Evolutionary conservation across 176 grass and related monocot genomes (phyloP), one percentile per base, ranked within the genome.

Genomic region (Neostapfia colusana): DNA sequence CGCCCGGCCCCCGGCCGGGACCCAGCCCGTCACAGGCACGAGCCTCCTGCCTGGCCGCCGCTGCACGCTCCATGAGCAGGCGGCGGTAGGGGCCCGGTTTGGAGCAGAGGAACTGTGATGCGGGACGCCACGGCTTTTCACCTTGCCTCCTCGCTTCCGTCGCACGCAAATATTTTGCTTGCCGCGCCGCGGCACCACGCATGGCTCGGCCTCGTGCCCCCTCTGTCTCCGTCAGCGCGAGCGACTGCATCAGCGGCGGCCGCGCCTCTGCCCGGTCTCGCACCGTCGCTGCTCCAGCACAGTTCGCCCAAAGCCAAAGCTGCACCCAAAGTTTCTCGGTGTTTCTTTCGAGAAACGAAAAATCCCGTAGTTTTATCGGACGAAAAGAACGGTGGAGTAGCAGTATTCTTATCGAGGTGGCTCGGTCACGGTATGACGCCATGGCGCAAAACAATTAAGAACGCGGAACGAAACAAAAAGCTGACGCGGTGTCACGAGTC

Each of bases 381-480:
- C 6, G 26, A 35, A 31, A 75, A 62, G 55, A 43, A 68, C 25
- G 23, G 50, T 44, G 1, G 42, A 12, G 42, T 11, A 12, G 10
- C 11, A 44, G 42, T 43, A 7, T 43, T 31, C 3, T 31, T 31
- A 31, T 46, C 41, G 12, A 46, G 12, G 44, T 46, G 48, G 39
- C 63, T 68, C 63, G 25, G 59, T 64, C 74, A 65, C 59, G 60
- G 74, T 59, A 51, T 65, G 74, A 44, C 41, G 72, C 41, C 8
- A 76, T 69, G 81, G 72, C 64, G n/a, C 56, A 61, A 61, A 76
- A 75, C 58, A 27, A 49, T 76, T 23, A 25, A 76, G 24, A 69
- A 77, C 55, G 54, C 64, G 17, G 4, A 83, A 50, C 73, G 42
- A 70, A 70, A 70, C 73, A 77, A 83, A 83, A 77, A 53, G 65